Evolutionary conservation across 352 stramenopile species (phyloP), one percentile per base, ranked within the genome.

Genomic region (Phytophthora multivora): DNA sequence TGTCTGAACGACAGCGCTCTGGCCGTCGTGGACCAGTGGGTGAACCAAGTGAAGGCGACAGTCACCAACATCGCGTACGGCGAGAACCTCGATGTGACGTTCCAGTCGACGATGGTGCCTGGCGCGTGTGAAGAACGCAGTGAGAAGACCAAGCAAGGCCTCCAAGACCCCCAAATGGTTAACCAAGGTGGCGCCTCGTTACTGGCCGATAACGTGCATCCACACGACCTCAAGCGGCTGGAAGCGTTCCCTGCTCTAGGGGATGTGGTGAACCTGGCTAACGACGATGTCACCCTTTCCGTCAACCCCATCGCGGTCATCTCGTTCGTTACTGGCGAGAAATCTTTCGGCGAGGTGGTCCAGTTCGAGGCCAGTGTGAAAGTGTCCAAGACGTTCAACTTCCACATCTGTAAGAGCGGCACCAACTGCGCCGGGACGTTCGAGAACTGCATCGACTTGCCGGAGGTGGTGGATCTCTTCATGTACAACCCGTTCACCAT

Each of bases 401-500:
- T 88, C 50, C 65, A 80, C 35, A 47, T 74, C 12, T 77, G 71
- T 43, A 56, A 60, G 1, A 12, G 10, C 1, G 55, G 64, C 18
- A 26, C 47, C n/a, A 67, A 55, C 52, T 62, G 43, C 26, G 31
- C 52, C 9, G 45, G 33, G 1, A 38, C 50, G 9, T 85, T 67
- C 46, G 50, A 71, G 19, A 74, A 80, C 26, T 75, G 56, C 43
- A 60, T 87, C 49, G 19, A 72, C 19, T 46, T 89, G 7, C 10
- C 46, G 5, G 54, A 83, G 9, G 45, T 38, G 0, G 66, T 75
- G 1, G 76, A 89, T 21, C 51, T 91, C 35, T 89, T 81, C 63
- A 68, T 84, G 66, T 89, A 86, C 71, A 87, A 88, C 28, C 79
- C 82, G 47, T 84, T 86, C 61, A 73, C 62, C 8, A 59, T 85